Evolutionary conservation across 352 stramenopile genomes (phyloP), one percentile per base, ranked within the genome.

Genomic region (Saprolegnia diclina): DNA sequence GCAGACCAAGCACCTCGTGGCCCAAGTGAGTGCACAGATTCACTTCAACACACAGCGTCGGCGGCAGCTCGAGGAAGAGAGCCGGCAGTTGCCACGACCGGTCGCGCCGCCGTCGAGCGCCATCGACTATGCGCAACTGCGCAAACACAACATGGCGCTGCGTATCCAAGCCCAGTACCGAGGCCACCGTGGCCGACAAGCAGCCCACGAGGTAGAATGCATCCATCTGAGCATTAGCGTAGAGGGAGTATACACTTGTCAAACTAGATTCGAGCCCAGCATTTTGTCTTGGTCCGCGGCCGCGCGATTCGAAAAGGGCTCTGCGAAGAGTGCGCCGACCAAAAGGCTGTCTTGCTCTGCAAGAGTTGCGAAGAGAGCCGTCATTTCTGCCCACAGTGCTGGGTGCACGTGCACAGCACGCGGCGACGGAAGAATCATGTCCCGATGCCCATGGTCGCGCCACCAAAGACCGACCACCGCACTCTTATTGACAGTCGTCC

Each of bases 381-480:
- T 14, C 82, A 87, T n/a, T 88, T 92, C 19, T 92, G 82, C 64
- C 82, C 82, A 1, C 46, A 76, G 5, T 92, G 82, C 59, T 92
- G 85, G 84, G 84, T 92, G 0, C 79, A 88, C 53, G 81, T 89
- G 14, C 84, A 90, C 59, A 76, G 77, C 22, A 91, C 82, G 1
- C 63, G 80, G 7, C 73, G 78, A 9, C 74, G 82, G 1, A 87
- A 87, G 69, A 53, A 68, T 45, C 84, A 92, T 26, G 75, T 83
- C 1, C 74, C 85, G 38, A 83, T 90, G 19, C 85, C 85, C 11
- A 90, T 91, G 79, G 29, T 35, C 29, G 29, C 29, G 29, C 29
- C 29, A 35, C 29, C 29, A 35, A 35, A 35, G 29, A 35, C 5
- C 29, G 29, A 35, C 29, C 29, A 35, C 29, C 29, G 29, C 29